These are phyloP conservation scores for Cladophialophora bantiana DNA, from an alignment of 2,329 filamentous ascomycete genomes.

Conservation along the genomic window DNA sequence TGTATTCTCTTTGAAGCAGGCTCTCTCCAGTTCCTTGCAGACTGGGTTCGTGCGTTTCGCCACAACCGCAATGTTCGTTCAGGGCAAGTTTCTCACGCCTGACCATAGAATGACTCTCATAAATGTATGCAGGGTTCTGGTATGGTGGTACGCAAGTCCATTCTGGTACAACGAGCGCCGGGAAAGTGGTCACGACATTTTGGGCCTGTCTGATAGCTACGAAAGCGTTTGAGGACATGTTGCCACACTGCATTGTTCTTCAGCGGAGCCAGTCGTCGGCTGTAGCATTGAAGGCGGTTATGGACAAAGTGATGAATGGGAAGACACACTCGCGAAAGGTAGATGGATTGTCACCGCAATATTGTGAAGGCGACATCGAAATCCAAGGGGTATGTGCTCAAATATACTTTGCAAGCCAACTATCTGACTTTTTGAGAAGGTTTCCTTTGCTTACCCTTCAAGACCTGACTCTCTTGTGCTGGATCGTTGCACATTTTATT, in stretches of 20 bases:
- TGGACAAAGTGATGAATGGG: constrained; percentile 44
- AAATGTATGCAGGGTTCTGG: constrained; percentile 71
- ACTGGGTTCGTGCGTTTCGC: constrained; percentile 76
- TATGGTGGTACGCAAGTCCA: constrained; percentile 77
- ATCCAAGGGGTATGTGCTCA: constrained; percentile 68
- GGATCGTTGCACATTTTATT: constrained; percentile 68
- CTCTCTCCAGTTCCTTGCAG: constrained; percentile 72
- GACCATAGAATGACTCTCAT: constrained; percentile 9
- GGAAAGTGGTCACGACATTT: constrained; percentile 80
- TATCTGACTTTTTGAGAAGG: constrained; percentile 54
- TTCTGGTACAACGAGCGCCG: constrained; percentile 64
- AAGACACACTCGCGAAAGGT: constrained; percentile 41
- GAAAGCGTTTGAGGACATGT: constrained; percentile 74
- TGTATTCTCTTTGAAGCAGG: constrained; percentile 70
- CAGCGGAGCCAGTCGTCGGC: constrained; percentile 81
- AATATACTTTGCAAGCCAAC: constrained; percentile 5
- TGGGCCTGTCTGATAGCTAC: constrained; percentile 80
- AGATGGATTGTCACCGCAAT: constrained; percentile 44
- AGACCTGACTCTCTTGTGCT: constrained; percentile 69
- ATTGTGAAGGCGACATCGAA: constrained; percentile 71
- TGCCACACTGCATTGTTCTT: constrained; percentile 78
- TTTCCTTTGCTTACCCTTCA: constrained; percentile 83
- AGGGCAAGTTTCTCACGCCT: constrained; percentile 46
- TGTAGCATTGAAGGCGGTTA: constrained; percentile 62
- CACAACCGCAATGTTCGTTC: constrained; percentile 78